Evolutionary conservation across 1,139 yeast species (phyloP).

Genomic region (Scheffersomyces lignicola): DNA sequence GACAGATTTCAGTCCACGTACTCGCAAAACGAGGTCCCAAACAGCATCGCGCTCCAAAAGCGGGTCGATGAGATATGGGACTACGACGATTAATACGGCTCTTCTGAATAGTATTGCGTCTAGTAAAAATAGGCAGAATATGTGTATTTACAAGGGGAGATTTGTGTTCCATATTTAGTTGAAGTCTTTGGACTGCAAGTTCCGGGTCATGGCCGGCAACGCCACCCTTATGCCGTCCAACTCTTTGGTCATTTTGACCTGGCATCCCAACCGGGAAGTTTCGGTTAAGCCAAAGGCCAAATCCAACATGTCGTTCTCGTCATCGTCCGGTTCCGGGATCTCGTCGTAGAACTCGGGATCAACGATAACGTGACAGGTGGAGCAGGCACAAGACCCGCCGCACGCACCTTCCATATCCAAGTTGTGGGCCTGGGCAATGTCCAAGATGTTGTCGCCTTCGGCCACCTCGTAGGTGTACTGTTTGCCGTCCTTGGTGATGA

Average conservation of each 20-base stretch:
- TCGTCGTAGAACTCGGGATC: constrained; percentile 92
- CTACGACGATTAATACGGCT: background rate
- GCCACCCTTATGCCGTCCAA: constrained; percentile 95
- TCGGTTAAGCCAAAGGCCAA: constrained; percentile 96
- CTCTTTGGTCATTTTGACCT: constrained; percentile 83
- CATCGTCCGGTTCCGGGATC: constrained; percentile 94
- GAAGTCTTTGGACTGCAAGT: constrained; percentile 79
- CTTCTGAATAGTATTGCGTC: too few relatives aligned
- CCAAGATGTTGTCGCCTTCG: constrained; percentile 88
- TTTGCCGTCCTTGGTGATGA: constrained; percentile 87
- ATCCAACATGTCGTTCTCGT: constrained; percentile 97
- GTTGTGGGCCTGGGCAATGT: constrained; percentile 91
- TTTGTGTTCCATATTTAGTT: constrained; percentile 10
- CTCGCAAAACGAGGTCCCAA: background rate
- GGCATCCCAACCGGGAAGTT: constrained; percentile 95
- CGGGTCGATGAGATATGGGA: background rate
- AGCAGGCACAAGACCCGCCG: constrained; percentile 98
- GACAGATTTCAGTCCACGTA: background rate
- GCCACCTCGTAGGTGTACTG: constrained; percentile 82
- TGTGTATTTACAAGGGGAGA: background rate
- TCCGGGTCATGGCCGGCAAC: constrained; percentile 95
- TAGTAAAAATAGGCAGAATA: too few relatives aligned
- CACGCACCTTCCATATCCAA: constrained; percentile 98
- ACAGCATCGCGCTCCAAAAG: background rate
- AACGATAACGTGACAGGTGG: constrained; percentile 94